Base-by-base conservation (phyloP, 306 rosid species). In the Citrullus amarus region DNA sequence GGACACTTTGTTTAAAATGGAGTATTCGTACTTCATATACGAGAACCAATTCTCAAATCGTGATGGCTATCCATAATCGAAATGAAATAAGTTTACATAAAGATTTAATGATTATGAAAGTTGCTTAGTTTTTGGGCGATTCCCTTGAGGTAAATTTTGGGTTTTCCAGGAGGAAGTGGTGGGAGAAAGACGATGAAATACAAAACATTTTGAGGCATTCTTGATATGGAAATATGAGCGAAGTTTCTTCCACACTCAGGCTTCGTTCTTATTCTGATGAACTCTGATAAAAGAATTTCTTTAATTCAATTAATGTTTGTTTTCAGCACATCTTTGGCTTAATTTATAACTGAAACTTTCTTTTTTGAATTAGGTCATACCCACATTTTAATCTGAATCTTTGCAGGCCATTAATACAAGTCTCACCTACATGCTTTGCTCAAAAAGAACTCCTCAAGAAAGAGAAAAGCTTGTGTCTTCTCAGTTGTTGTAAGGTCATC, bases 351-450 rank as follows among this genome's bases (percentile, higher is more conserved):
- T 41, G 0, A n/a, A 17, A 39, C 30, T 39, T 38, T 20, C 6
- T n/a, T 44, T 43, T 14, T n/a, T 22, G 71, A 32, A 15, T 38
- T 34, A 34, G 4, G 39, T 12, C 25, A 18, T 38, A 17, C 12
- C 22, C 46, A 25, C 28, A 25, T 25, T 25, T 25, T 25, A 25
- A 25, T 25, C 28, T 25, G 28, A 25, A 25, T 25, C 66, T 56
- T 34, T 41, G 25, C 57, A 4, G 18, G 68, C 76, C 60, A 6
- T 60, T 75, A 65, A 20, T 63, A 58, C 50, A 63, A 59, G 78
- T 80, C 83, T 83, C 79, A 83, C 55, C 38, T 75, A 57, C 79
- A 56, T 73, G 63, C 72, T 25, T 25, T 25, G 28, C 28, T 25
- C 28, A 25, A 25, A 25, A 25, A 25, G 28, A 25, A 25, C 28